Percentiles rank a stretch among this genome's conserved stretches.
Evolutionary conservation across 2,329 filamentous ascomycete species (phyloP).

Genomic region (Xylariomycetidae sp.): DNA sequence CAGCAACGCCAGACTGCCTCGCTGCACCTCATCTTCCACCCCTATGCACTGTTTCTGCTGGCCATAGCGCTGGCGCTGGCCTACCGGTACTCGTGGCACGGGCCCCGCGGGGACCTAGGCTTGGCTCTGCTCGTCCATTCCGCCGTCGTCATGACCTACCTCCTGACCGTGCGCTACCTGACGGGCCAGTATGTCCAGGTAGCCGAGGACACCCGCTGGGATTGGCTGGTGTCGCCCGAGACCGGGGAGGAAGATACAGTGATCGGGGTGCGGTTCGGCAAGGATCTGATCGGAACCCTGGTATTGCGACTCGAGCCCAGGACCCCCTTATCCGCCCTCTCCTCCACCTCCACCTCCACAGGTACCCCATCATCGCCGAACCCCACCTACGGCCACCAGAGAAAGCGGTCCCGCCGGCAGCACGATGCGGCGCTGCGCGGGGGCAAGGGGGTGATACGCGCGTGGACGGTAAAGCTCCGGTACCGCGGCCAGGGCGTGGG

Average conservation of each 20-base stretch:
- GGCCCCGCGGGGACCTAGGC: slow-evolving; percentile 45
- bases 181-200: slow-evolving; percentile 58
- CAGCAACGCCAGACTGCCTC: slow-evolving; percentile 72
- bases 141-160: slow-evolving; percentile 58
- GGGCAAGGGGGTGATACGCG: slow-evolving; percentile 68
- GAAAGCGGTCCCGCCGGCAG: slow-evolving; percentile 9
- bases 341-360: too few relatives aligned
- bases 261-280: slow-evolving; percentile 63
- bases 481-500: slow-evolving; percentile 72
- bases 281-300: slow-evolving; percentile 65
- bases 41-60: slow-evolving; percentile 47
- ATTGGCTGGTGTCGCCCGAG: slow-evolving; percentile 49
- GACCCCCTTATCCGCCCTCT: too few relatives aligned
- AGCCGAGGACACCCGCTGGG: slow-evolving; percentile 58
- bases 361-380: too few relatives aligned
- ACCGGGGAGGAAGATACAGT: slow-evolving; percentile 47
- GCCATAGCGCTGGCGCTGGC: slow-evolving; percentile 36
- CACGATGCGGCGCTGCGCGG: slow-evolving; percentile 40
- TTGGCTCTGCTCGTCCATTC: slow-evolving; percentile 53
- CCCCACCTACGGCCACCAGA: slow-evolving; percentile 3
- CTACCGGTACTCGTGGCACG: slow-evolving; percentile 43
- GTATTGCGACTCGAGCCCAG: slow-evolving; percentile 64
- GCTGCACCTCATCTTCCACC: slow-evolving; percentile 59
- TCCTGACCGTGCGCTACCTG: slow-evolving; percentile 57
- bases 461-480: slow-evolving; percentile 71